Evolutionary conservation across 1,284 basidiomycete genomes (phyloP).

Genomic region (Puccinia polysora): DNA sequence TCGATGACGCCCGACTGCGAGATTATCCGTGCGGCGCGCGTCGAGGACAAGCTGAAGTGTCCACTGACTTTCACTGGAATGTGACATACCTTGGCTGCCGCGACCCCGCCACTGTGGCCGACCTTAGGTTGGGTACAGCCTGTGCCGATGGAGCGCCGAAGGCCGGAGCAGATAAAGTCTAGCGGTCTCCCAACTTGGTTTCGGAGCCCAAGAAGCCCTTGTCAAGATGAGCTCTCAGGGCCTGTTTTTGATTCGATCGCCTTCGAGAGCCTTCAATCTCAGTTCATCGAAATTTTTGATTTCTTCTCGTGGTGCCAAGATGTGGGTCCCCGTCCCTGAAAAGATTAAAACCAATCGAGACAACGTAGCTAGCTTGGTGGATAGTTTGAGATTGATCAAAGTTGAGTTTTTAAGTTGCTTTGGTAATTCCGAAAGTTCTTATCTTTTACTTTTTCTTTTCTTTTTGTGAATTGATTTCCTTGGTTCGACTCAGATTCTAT

Average conservation of each 20-base stretch:
- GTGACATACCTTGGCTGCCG: no score
- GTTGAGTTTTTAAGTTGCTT: neutral
- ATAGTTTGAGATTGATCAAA: conserved; percentile 38
- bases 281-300: neutral
- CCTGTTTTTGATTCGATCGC: conserved; percentile 1
- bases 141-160: no score
- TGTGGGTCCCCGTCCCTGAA: conserved; percentile 33
- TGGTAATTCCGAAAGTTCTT: neutral
- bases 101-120: no score
- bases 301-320: conserved; percentile 27
- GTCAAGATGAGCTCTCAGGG: no score
- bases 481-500: neutral
- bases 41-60: no score
- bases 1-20: no score
- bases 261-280: neutral
- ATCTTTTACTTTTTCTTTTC: neutral
- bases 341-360: conserved; percentile 16
- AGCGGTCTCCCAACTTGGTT: no score
- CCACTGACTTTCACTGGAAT: no score
- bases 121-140: no score
- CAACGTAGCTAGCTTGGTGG: conserved; percentile 15
- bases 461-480: neutral
- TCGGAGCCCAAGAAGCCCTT: no score
- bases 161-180: no score
- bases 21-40: no score